phyloP scores from a whole-genome alignment of 208 protist species.

The Trichomonas vaginalis region DNA sequence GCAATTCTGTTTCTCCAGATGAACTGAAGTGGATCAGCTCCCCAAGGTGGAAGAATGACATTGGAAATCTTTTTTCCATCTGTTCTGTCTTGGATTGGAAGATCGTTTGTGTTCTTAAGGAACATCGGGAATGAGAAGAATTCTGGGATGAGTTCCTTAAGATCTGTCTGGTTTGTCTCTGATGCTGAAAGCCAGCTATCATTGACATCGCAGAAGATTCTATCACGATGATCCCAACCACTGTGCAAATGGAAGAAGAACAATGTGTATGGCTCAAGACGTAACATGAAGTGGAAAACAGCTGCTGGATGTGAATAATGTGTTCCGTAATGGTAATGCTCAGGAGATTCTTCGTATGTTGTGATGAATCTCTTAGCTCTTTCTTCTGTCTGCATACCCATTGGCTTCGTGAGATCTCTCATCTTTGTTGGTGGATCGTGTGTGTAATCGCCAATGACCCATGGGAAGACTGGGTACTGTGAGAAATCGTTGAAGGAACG shows the following conservation, averaged over 20 bases:
- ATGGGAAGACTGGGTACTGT: conserved; percentile 6
- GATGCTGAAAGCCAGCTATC: background rate
- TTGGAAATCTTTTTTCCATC: background rate
- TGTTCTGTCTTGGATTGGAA: background rate
- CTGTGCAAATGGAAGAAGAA: background rate
- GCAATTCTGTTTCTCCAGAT: background rate
- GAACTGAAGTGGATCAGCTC: background rate
- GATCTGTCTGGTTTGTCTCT: background rate
- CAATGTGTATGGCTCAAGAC: background rate
- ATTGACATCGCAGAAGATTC: background rate
- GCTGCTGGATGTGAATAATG: background rate
- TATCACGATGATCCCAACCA: background rate
- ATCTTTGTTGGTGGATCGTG: background rate
- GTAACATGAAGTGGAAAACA: background rate
- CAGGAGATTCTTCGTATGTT: background rate
- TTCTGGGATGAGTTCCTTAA: background rate
- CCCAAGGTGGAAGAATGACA: background rate
- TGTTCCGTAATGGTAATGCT: background rate
- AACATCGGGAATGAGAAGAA: background rate
- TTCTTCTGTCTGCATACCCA: background rate
- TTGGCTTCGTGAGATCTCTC: background rate
- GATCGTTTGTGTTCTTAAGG: background rate
- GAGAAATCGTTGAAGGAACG: background rate
- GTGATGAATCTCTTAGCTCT: background rate
- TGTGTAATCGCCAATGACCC: background rate